These are phyloP conservation scores for Calocybe indica DNA, from an alignment of 768 basidiomycete species.

Conservation along the genomic window DNA sequence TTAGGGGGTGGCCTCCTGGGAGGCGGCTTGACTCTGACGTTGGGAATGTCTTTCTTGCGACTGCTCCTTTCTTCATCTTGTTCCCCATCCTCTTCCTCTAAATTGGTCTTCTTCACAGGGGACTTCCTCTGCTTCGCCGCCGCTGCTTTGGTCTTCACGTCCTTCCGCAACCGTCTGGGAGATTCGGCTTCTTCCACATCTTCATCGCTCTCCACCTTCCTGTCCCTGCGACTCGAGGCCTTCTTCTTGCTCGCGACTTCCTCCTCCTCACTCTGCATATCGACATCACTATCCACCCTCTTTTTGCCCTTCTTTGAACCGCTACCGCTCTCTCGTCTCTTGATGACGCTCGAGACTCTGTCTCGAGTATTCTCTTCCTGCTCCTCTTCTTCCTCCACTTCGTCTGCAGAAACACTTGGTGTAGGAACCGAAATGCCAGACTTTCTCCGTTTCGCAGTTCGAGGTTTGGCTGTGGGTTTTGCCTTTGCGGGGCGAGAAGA, in stretches of 20 bases:
- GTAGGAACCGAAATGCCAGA: too few relatives aligned
- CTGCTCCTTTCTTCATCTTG: conserved; percentile 6
- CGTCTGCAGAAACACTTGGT: background rate
- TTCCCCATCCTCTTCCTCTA: conserved; percentile 1
- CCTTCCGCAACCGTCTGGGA: background rate
- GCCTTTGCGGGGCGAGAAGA: too few relatives aligned
- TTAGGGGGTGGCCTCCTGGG: background rate
- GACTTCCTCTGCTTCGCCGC: background rate
- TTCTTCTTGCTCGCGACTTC: background rate
- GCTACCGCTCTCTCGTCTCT: background rate
- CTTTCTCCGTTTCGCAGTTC: too few relatives aligned
- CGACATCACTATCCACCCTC: conserved; percentile 11
- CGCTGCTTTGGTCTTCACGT: background rate
- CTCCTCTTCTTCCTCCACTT: background rate
- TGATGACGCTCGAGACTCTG: too few relatives aligned
- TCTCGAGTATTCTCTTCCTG: background rate
- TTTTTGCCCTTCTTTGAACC: conserved; percentile 11
- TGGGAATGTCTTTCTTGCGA: background rate
- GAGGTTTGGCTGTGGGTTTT: too few relatives aligned
- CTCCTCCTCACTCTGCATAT: conserved; percentile 14
- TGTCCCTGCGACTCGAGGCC: conserved; percentile 1
- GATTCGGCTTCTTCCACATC: background rate
- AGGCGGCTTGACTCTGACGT: conserved; percentile 7
- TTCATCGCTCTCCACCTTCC: background rate
- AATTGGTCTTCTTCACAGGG: background rate